Conservation (phyloP, 257 asterid species). For the Jacaranda mimosifolia region DNA sequence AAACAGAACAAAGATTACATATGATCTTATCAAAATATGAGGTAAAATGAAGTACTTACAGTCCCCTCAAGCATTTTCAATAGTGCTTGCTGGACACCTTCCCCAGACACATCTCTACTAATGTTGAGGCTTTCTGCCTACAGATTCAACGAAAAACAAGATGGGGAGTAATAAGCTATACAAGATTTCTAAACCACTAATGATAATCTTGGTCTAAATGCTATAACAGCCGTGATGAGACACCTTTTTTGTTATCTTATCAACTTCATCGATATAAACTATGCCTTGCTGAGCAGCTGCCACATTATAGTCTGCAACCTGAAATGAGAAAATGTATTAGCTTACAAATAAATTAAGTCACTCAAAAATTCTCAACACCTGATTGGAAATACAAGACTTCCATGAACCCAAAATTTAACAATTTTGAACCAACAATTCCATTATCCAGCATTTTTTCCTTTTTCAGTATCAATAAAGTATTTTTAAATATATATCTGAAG, state of each 20-base stretch:
- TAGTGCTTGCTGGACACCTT: slow-evolving; percentile 98
- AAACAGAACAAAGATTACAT: background rate
- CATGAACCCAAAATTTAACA: too few species aligned
- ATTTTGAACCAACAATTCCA: too few species aligned
- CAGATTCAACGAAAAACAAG: slow-evolving; percentile 29
- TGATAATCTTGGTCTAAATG: slow-evolving; percentile 13
- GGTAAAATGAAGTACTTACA: slow-evolving; percentile 57
- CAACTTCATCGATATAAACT: slow-evolving; percentile 97
- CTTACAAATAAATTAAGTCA: too few species aligned
- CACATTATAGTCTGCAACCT: slow-evolving; percentile 97
- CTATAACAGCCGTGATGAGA: slow-evolving; percentile 22
- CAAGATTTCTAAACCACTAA: background rate
- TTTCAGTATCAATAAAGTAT: too few species aligned
- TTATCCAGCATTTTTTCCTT: too few species aligned
- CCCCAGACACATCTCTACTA: slow-evolving; percentile 99
- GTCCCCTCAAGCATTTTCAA: slow-evolving; percentile 99
- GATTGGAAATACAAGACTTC: too few species aligned
- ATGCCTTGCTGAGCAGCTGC: slow-evolving; percentile 99
- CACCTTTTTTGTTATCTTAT: slow-evolving; percentile 97
- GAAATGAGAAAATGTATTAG: slow-evolving; percentile 28
- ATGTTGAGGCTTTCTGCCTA: slow-evolving; percentile 98
- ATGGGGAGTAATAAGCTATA: slow-evolving; percentile 11
- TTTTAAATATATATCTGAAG: too few species aligned
- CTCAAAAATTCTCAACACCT: too few species aligned
- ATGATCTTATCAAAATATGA: background rate